Evolutionary conservation across 768 basidiomycete species (phyloP), one percentile per base, ranked within the genome.

Genomic region (Suillus subalutaceus): DNA sequence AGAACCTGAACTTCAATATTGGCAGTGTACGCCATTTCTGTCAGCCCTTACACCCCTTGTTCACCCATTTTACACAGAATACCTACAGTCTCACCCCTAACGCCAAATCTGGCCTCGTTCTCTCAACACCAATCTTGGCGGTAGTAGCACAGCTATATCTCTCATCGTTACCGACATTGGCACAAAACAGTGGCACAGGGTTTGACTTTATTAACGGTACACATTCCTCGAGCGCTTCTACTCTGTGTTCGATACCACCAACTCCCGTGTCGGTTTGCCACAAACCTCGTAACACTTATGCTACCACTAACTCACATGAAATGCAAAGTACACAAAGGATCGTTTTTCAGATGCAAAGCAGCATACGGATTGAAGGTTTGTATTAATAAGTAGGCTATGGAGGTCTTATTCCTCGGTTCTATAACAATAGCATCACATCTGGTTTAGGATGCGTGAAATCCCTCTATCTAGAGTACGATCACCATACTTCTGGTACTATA

Each of bases 221-320:
- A 70, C 75, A 6, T 88, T 86, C 81, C 78, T 88, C 35, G 81
- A 86, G 75, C 86, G 89, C 18, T 90, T 86, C 83, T 90, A 90
- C 78, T 80, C 84, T 38, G 88, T 89, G 44, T 90, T 78, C 71
- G 89, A 91, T 72, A 87, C 88, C 55, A 74, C 81, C 53, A 85
- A 87, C 78, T 76, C 73, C 59, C 85, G 79, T 69, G 44, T 73
- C 73, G 65, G 75, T 32, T 77, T 32, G 72, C 74, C 30, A 66
- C 64, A 35, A n/a, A 79, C 78, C 18, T 32, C 35, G 10, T 75
- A 69, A n/a, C 72, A 79, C 78, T 35, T 43, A 63, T 57, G 70
- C 77, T 30, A 77, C 72, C 61, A 74, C 69, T 62, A 78, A 78
- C 74, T 78, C 67, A 63, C 2, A 1, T 37, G 3, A 20, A 56